Conservation (phyloP, 106 monocot genomes). For the Dendrobium huoshanense region DNA sequence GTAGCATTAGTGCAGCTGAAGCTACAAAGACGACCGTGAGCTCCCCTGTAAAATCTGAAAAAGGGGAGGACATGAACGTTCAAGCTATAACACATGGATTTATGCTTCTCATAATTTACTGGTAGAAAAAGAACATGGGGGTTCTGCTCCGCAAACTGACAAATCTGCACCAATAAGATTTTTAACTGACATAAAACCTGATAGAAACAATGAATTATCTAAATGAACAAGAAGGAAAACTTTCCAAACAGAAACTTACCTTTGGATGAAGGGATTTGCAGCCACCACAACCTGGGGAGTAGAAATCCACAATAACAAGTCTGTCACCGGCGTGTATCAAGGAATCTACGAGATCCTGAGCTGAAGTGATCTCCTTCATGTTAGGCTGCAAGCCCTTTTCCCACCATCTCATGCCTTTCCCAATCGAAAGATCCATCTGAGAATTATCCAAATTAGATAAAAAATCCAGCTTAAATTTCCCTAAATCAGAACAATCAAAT, state of each 20-base stretch:
- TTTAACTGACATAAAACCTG: not conserved
- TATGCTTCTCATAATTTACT: conserved; percentile 85
- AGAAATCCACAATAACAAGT: conserved; percentile 82
- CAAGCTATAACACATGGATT: conserved; percentile 90
- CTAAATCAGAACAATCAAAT: not conserved
- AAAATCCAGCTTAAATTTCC: not conserved
- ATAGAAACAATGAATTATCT: not conserved
- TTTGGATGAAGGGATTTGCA: conserved; percentile 85
- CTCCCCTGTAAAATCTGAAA: conserved; percentile 93
- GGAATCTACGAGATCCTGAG: conserved; percentile 74
- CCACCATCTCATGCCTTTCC: conserved; percentile 80
- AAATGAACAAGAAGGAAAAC: no score
- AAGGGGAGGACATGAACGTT: conserved; percentile 93
- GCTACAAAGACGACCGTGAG: conserved; percentile 80
- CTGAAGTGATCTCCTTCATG: conserved; percentile 83
- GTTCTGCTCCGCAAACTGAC: conserved; percentile 80
- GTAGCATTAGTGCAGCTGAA: conserved; percentile 98
- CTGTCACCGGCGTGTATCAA: conserved; percentile 47
- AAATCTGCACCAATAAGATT: conserved; percentile 41
- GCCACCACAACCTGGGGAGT: conserved; percentile 93
- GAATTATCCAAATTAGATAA: not conserved
- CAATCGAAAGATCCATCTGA: conserved; percentile 53
- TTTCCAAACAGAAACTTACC: conserved; percentile 14
- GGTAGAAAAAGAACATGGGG: conserved; percentile 77
- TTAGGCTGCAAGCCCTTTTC: conserved; percentile 66